Evolutionary conservation across 495 filamentous ascomycete species (phyloP).

Genomic region (Aspergillus panamensis): DNA sequence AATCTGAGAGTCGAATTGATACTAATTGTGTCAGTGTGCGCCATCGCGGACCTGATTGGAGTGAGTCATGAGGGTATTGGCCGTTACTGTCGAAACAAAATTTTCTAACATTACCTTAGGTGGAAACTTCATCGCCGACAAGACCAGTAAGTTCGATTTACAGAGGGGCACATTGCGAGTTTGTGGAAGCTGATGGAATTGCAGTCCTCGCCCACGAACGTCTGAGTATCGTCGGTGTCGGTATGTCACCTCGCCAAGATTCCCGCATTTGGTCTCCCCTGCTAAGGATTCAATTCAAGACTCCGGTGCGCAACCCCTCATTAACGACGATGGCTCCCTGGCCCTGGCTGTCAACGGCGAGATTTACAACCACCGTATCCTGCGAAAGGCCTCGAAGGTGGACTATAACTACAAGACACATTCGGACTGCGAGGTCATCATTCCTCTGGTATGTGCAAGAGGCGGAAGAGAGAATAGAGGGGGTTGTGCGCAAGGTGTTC

Average conservation of each 20-base stretch:
- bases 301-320: slow-evolving; percentile 89
- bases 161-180: background rate
- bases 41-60: slow-evolving; percentile 98
- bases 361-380: slow-evolving; percentile 97
- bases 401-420: slow-evolving; percentile 94
- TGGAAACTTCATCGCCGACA: slow-evolving; percentile 82
- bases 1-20: slow-evolving; percentile 25
- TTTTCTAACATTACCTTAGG: slow-evolving; percentile 48
- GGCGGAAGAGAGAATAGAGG: background rate
- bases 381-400: slow-evolving; percentile 76
- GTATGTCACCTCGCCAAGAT: slow-evolving; percentile 50
- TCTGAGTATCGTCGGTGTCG: slow-evolving; percentile 95
- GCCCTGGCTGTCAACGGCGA: slow-evolving; percentile 97
- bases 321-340: slow-evolving; percentile 84
- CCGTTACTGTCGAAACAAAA: slow-evolving; percentile 4
- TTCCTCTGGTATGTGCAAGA: slow-evolving; percentile 72
- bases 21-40: slow-evolving; percentile 65
- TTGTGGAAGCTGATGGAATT: slow-evolving; percentile 29
- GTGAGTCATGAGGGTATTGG: slow-evolving; percentile 55
- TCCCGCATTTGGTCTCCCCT: background rate
- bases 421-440: slow-evolving; percentile 97
- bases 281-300: slow-evolving; percentile 51
- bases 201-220: slow-evolving; percentile 95
- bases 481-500: background rate
- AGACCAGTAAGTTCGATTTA: slow-evolving; percentile 66